Evolutionary conservation across 352 stramenopile species (phyloP).

Genomic region (Ochromonadaceae sp.): DNA sequence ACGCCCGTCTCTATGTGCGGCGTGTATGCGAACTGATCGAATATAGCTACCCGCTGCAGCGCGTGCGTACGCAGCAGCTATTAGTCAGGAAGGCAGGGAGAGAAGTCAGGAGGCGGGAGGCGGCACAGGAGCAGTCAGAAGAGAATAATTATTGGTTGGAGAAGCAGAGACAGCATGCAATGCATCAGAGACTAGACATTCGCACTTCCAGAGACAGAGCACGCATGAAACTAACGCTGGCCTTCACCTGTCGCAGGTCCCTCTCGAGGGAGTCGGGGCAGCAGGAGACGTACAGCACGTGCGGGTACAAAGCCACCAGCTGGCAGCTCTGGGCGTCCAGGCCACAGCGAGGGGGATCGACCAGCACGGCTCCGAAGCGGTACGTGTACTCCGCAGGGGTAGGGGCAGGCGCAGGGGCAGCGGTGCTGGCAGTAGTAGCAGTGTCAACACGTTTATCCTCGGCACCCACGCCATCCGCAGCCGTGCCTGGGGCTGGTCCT

Average conservation of each 20-base stretch:
- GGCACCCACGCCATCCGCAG: too few species aligned
- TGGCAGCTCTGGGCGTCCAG: not conserved
- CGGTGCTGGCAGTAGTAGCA: too few species aligned
- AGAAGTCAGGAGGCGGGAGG: too few species aligned
- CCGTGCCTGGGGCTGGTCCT: too few species aligned
- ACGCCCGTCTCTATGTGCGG: conserved; percentile 10
- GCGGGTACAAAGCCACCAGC: not conserved
- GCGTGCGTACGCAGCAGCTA: not conserved
- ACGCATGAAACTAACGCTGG: too few species aligned
- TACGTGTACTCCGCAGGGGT: too few species aligned
- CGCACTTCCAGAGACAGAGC: too few species aligned
- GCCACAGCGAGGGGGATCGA: conserved; percentile 9
- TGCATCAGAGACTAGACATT: not conserved
- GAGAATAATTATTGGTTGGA: too few species aligned
- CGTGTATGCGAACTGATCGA: conserved; percentile 19
- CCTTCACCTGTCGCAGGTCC: conserved; percentile 9
- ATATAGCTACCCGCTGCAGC: not conserved
- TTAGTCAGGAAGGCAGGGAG: not conserved
- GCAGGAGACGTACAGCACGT: conserved; percentile 13
- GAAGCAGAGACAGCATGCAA: not conserved
- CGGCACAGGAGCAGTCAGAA: too few species aligned
- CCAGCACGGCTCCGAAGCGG: conserved; percentile 1
- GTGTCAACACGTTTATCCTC: too few species aligned
- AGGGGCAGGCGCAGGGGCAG: too few species aligned
- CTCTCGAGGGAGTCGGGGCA: not conserved